phyloP scores from a whole-genome alignment of 2,329 filamentous ascomycete species.

The Pseudogymnoascus sp. region DNA sequence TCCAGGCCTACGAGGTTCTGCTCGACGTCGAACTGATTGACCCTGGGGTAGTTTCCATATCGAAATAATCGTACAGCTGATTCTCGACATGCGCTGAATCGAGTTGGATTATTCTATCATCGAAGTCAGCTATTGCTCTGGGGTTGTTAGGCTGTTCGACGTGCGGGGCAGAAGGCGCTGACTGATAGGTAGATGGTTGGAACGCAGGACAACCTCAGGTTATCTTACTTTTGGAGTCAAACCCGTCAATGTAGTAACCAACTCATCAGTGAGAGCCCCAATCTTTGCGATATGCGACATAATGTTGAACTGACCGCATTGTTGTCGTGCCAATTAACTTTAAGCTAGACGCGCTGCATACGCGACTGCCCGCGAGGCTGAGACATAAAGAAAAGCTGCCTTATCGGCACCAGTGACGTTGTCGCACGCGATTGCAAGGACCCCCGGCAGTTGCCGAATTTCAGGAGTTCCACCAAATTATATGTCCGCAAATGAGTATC shows the following conservation, averaged over 20 bases:
- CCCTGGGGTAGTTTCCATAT: constrained; percentile 53
- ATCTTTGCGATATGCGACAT: constrained; percentile 70
- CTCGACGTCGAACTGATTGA: constrained; percentile 69
- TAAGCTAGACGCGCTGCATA: constrained; percentile 10
- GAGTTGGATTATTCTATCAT: constrained; percentile 27
- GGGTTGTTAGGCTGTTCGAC: neutral
- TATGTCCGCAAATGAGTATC: constrained; percentile 4
- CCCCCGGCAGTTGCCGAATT: constrained; percentile 11
- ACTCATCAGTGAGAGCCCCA: constrained; percentile 59
- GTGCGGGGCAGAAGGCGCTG: neutral
- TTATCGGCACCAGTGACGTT: constrained; percentile 9
- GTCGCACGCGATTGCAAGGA: constrained; percentile 6
- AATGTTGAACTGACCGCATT: constrained; percentile 5
- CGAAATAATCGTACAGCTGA: constrained; percentile 45
- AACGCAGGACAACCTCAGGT: neutral
- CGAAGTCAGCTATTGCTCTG: constrained; percentile 15
- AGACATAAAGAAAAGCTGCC: constrained; percentile 5
- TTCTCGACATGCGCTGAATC: constrained; percentile 43
- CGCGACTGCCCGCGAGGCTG: constrained; percentile 3
- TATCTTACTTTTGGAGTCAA: constrained; percentile 44
- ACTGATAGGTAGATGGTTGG: neutral
- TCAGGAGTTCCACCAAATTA: constrained; percentile 5
- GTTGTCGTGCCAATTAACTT: constrained; percentile 10
- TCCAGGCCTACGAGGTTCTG: constrained; percentile 64
- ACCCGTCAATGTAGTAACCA: constrained; percentile 60